Percentiles rank a stretch among this genome's conserved stretches.
Evolutionary conservation across 75 land plant genomes (phyloP).

Genomic region (Pinus tabuliformis): DNA sequence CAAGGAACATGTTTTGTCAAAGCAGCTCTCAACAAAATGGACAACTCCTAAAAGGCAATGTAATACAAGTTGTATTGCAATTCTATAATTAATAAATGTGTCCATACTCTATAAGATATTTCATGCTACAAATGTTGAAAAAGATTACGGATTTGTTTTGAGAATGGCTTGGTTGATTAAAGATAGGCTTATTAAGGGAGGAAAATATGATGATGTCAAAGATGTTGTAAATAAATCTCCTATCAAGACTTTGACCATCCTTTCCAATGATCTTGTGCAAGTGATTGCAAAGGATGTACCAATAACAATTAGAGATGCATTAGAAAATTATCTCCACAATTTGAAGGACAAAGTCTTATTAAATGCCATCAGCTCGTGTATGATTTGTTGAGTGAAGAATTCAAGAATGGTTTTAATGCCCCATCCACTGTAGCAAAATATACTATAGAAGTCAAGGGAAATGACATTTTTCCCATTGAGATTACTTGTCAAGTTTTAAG

Average conservation of each 20-base stretch:
- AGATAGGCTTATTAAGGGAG: constrained; percentile 53
- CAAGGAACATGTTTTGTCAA: too few relatives aligned
- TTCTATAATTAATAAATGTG: constrained; percentile 34
- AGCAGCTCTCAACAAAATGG: too few relatives aligned
- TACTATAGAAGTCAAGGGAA: too few relatives aligned
- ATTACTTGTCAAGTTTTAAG: too few relatives aligned
- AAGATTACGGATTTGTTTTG: constrained; percentile 66
- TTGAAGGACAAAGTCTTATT: too few relatives aligned
- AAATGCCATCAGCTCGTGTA: too few relatives aligned
- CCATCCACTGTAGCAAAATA: too few relatives aligned
- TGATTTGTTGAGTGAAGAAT: too few relatives aligned
- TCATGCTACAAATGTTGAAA: constrained; percentile 67
- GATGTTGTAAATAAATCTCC: constrained; percentile 56
- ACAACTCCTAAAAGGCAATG: too few relatives aligned
- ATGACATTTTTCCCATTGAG: too few relatives aligned
- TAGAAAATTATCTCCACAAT: constrained; percentile 28
- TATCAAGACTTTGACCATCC: constrained; percentile 59
- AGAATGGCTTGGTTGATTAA: constrained; percentile 77
- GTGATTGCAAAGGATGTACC: constrained; percentile 89
- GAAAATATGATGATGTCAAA: constrained; percentile 36
- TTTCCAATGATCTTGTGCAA: constrained; percentile 85
- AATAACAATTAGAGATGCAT: constrained; percentile 36
- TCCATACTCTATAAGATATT: constrained; percentile 79
- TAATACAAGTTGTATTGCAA: too few relatives aligned
- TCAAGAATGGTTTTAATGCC: too few relatives aligned